These are phyloP conservation scores for Suillus subluteus DNA, from an alignment of 768 basidiomycete species.

Conservation along the genomic window DNA sequence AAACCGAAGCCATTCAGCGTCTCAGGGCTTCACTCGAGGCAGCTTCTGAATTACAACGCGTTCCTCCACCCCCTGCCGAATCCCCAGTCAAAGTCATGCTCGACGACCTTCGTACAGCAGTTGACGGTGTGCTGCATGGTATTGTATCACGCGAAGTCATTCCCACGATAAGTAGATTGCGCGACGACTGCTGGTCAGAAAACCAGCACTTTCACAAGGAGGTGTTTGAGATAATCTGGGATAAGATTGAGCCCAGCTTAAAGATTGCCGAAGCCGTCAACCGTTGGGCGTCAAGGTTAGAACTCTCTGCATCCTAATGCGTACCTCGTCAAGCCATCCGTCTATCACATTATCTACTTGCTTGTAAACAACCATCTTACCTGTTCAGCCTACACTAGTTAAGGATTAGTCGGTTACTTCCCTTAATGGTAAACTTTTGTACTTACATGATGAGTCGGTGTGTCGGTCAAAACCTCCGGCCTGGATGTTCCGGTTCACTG, in stretches of 20 bases:
- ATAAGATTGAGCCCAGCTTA: neutral
- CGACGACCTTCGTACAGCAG: slow-evolving; percentile 3
- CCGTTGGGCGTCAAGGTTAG: neutral
- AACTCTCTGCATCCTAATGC: neutral
- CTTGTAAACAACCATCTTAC: neutral
- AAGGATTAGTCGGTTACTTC: neutral
- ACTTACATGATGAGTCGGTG: neutral
- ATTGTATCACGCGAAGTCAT: neutral
- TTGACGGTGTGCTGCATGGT: neutral
- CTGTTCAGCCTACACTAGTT: neutral
- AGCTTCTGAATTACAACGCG: neutral
- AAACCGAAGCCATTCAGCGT: neutral
- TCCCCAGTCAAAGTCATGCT: neutral
- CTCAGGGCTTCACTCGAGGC: slow-evolving; percentile 2
- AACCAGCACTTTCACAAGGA: neutral
- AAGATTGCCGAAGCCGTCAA: slow-evolving; percentile 1
- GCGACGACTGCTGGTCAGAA: neutral
- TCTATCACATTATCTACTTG: neutral
- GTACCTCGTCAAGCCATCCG: neutral
- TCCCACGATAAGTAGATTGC: neutral
- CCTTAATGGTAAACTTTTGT: slow-evolving; percentile 4
- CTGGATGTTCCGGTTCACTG: neutral
- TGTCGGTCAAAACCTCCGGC: neutral
- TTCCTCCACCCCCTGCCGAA: slow-evolving; percentile 4
- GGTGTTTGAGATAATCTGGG: slow-evolving; percentile 7